Conservation (phyloP, 345 rosid genomes). For the Melaleuca quinquenervia region DNA sequence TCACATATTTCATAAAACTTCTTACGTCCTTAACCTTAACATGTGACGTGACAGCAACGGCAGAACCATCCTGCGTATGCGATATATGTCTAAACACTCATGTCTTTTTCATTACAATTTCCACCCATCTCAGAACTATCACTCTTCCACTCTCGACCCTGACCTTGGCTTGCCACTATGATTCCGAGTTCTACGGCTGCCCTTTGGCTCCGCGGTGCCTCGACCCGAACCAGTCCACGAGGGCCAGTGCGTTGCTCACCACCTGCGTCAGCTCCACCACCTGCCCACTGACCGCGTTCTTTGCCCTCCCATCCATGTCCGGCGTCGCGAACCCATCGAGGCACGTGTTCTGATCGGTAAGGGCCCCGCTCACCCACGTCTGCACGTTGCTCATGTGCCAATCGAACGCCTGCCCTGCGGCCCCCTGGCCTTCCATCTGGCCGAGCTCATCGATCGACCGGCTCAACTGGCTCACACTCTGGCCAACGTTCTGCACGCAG, state of each 20-base stretch:
- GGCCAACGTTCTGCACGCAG: slow-evolving; percentile 21
- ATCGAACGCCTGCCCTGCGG: slow-evolving; percentile 4
- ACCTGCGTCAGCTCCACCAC: slow-evolving; percentile 14
- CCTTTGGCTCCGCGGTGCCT: neutral
- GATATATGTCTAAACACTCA: neutral
- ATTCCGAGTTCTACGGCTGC: neutral
- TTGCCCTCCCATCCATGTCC: slow-evolving; percentile 6
- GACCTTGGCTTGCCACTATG: neutral
- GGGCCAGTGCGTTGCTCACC: slow-evolving; percentile 35
- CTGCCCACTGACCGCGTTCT: slow-evolving; percentile 4
- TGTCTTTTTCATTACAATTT: neutral
- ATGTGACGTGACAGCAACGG: neutral
- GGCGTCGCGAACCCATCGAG: slow-evolving; percentile 25
- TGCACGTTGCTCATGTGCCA: slow-evolving; percentile 28
- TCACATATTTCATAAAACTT: neutral
- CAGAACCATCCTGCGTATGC: neutral
- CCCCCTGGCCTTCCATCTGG: neutral
- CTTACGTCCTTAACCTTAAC: neutral
- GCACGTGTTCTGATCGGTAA: slow-evolving; percentile 38
- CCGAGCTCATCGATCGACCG: slow-evolving; percentile 24
- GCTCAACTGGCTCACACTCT: slow-evolving; percentile 24
- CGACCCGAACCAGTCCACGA: slow-evolving; percentile 15
- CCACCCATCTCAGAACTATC: neutral
- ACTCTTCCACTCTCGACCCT: too few relatives aligned
- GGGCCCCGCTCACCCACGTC: slow-evolving; percentile 55